Evolutionary conservation across 345 rosid genomes (phyloP), one percentile per base, ranked within the genome.

Genomic region (Camelina sativa): DNA sequence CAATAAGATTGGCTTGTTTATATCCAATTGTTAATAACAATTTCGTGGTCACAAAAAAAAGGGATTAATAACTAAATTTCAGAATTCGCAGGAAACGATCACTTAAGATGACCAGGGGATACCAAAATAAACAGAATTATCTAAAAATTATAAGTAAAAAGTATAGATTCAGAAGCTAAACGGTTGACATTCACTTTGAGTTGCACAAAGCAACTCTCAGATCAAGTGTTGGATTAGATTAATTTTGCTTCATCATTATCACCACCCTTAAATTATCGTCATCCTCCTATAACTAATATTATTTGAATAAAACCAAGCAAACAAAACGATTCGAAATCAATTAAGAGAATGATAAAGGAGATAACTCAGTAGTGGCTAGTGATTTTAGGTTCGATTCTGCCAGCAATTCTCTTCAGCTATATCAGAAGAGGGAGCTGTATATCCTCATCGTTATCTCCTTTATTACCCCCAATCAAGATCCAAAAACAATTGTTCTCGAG

Each of bases 311-410:
- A 22, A 22, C 22, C 22, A 22, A 22, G 22, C 1, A 22, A 22
- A 22, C 22, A 22, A 1, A 32, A 5, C 25, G 25, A 32, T 1
- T 5, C 7, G 1, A 32, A 35, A 1, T 43, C 11, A 11, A 40
- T 40, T 3, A 43, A 4, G 6, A 4, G 5, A 12, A 43, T 11
- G 3, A 11, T 20, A 15, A 10, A 10, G 66, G 80, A 65, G 77
- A 65, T 59, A 3, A 64, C 80, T 77, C 77, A 77, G 80, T 78
- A n/a, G 10, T 77, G 77, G 77, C 81, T 11, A 72, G 73, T 40
- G 20, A 64, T 78, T 13, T 69, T 78, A 72, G 81, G 81, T 78
- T 78, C 81, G 81, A 78, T 78, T 78, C 81, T 78, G 77, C 81
- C 81, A 72, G 73, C 81, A 51, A 60, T 0, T 66, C 0, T 43